Conservation (phyloP, 345 rosid genomes). For the Citrus unshiu region DNA sequence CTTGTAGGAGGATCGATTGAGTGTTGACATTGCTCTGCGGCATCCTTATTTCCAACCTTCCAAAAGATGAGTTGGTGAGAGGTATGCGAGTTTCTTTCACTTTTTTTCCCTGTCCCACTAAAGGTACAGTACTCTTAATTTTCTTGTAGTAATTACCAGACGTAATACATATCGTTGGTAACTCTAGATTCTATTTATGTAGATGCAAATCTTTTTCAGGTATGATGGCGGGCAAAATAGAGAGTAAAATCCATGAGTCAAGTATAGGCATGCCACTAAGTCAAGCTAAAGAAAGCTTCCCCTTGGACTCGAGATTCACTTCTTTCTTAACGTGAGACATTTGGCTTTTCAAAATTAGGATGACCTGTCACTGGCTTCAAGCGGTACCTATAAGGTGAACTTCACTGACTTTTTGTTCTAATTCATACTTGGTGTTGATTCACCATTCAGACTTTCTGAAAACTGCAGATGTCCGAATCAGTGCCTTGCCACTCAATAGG, state of each 20-base stretch:
- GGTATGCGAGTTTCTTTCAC: not conserved
- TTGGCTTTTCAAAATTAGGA: not conserved
- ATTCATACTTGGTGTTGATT: not conserved
- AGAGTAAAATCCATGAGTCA: not conserved
- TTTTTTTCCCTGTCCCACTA: not conserved
- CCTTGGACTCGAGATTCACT: not conserved
- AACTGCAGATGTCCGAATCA: not conserved
- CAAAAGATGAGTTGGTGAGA: conserved; percentile 7
- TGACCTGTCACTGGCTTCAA: not conserved
- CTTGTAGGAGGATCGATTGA: conserved; percentile 65
- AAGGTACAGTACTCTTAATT: not conserved
- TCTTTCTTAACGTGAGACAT: not conserved
- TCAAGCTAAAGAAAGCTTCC: not conserved
- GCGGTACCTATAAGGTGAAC: not conserved
- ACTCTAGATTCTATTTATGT: not conserved
- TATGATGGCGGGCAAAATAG: not conserved
- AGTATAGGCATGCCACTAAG: not conserved
- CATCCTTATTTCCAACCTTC: conserved; percentile 77
- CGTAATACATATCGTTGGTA: not conserved
- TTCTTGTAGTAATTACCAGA: not conserved
- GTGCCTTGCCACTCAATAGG: not conserved
- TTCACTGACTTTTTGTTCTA: not conserved
- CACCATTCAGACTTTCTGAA: not conserved
- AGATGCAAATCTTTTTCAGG: not conserved
- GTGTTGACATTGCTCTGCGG: conserved; percentile 65